Percentiles rank a stretch among this genome's conserved stretches.
These are phyloP conservation scores for Solanum sejunctum DNA, from an alignment of 257 asterid genomes.

Conservation along the genomic window DNA sequence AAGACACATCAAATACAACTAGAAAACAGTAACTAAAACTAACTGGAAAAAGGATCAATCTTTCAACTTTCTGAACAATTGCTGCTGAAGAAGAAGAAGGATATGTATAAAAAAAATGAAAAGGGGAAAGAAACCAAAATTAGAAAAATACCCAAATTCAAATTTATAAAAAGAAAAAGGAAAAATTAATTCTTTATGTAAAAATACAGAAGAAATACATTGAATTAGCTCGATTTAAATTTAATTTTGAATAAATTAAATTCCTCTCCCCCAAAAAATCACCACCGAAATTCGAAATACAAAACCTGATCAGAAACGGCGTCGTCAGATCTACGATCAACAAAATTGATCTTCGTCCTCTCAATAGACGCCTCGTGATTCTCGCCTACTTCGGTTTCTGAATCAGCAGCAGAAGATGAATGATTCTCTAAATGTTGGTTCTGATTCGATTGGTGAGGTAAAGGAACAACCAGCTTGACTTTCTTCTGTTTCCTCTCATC, in stretches of 20 bases:
- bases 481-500: conserved; percentile 84
- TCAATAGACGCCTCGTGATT: conserved; percentile 23
- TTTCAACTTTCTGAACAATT: not conserved
- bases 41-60: not conserved
- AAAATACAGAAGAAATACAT: not conserved
- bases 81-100: not conserved
- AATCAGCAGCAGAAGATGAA: conserved; percentile 9
- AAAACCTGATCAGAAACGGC: conserved; percentile 42
- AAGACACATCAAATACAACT: not conserved
- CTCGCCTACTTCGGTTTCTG: conserved; percentile 36
- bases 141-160: not conserved
- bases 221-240: not conserved
- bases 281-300: not conserved
- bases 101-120: not conserved
- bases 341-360: conserved; percentile 42
- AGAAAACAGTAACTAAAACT: not conserved
- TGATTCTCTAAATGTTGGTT: conserved; percentile 7
- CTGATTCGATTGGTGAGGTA: conserved; percentile 47
- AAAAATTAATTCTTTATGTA: not conserved
- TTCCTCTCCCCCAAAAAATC: not conserved
- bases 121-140: not conserved
- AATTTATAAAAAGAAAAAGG: not conserved
- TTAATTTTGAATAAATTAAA: not conserved
- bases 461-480: conserved; percentile 73
- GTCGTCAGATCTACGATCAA: conserved; percentile 63